Evolutionary conservation across 2,329 filamentous ascomycete species (phyloP), one percentile per base, ranked within the genome.

Genomic region (Trichoderma sp.): DNA sequence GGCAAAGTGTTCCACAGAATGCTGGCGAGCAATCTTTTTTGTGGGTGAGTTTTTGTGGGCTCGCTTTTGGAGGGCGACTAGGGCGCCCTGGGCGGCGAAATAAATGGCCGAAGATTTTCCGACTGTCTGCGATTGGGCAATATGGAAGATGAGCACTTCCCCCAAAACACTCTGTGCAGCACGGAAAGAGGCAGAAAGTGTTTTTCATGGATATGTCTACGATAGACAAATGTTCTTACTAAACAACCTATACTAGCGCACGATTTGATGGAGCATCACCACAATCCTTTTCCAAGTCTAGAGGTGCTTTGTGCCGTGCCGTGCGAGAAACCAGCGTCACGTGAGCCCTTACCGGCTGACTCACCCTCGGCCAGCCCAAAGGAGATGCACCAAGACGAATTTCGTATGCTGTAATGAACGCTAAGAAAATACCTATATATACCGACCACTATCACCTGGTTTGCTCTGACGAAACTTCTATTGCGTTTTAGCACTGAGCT

Each of bases 321-420:
- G n/a, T 10, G 5, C 6, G 5, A 60, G 32, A 30, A 10, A 13
- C 18, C 6, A 5, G 10, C n/a, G 4, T 56, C 51, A 65, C 61
- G 61, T 65, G 61, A 52, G 14, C 13, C 4, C 5, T 34, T 5
- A 14, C 52, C 52, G 37, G 8, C 5, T 66, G 63, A 58, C n/a
- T 66, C 63, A 58, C 34, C 16, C 7, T 52, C 59, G 59, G 60
- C 60, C 5, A 46, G 34, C 49, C 51, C 51, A 66, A 46, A 46
- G 16, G 26, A 46, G 63, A 43, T n/a, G 39, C 13, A 26, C 24
- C 5, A n/a, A 26, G 2, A 16, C 7, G 1, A 24, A 11, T 30
- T 26, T 26, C 8, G 21, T 1, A 26, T 16, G 11, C 5, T n/a
- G 24, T 30, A 21, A 10, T 30, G 10, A 21, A 11, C 49, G 10